These are phyloP conservation scores for Hypoxylon sp. DNA, from an alignment of 2,329 filamentous ascomycete genomes.

Conservation along the genomic window DNA sequence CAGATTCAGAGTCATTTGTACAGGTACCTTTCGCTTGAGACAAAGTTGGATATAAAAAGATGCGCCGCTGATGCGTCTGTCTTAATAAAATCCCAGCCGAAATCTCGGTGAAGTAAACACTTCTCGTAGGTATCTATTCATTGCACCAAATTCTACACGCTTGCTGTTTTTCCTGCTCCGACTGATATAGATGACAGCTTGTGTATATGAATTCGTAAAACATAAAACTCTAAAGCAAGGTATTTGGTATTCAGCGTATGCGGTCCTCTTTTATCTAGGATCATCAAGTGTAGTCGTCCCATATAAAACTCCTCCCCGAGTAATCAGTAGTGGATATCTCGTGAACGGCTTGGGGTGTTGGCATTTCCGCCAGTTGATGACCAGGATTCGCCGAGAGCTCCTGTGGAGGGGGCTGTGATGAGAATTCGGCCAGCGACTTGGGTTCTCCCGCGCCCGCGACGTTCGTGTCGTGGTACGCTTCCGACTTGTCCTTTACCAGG, in stretches of 20 bases:
- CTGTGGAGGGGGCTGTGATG: slow-evolving; percentile 1
- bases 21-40: slow-evolving; percentile 5
- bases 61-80: background rate
- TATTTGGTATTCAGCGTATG: slow-evolving; percentile 16
- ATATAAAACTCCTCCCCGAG: background rate
- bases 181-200: background rate
- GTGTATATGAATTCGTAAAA: background rate
- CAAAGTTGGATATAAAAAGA: background rate
- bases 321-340: slow-evolving; percentile 24
- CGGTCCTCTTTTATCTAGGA: background rate
- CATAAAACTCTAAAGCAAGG: background rate
- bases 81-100: background rate
- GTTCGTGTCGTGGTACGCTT: slow-evolving; percentile 12
- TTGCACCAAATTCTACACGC: background rate
- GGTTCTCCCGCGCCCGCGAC: background rate
- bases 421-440: slow-evolving; percentile 18
- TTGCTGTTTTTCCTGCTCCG: background rate
- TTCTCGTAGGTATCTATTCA: background rate
- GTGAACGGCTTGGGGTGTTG: slow-evolving; percentile 15
- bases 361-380: slow-evolving; percentile 21
- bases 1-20: background rate
- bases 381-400: slow-evolving; percentile 21
- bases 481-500: slow-evolving; percentile 23
- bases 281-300: background rate
- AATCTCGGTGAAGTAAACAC: background rate